Conservation (phyloP, 441 rosid genomes). For the Monsonia emarginata region DNA sequence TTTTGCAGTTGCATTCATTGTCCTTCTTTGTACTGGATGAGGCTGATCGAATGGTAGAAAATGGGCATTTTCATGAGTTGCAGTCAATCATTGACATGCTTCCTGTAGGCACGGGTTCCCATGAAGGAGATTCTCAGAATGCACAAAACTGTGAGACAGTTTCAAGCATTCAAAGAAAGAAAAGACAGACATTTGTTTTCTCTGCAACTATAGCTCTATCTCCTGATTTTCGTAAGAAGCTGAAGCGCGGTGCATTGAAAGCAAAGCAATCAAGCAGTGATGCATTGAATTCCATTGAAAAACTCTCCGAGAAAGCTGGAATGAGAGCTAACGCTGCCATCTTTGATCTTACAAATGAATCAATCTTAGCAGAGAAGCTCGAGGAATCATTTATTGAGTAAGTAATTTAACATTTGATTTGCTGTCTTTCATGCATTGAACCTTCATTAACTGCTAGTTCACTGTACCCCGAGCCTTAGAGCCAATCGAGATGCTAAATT, state of each 20-base stretch:
- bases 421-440: neutral
- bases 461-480: neutral
- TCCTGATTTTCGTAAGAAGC: conserved; percentile 85
- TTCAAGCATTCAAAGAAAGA: conserved; percentile 58
- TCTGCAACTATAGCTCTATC: conserved; percentile 93
- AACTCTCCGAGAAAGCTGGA: conserved; percentile 78
- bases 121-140: conserved; percentile 37
- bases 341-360: conserved; percentile 72
- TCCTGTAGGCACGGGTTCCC: conserved; percentile 41
- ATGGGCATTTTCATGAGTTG: conserved; percentile 86
- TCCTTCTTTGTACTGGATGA: conserved; percentile 97
- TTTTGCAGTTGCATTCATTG: conserved; percentile 70
- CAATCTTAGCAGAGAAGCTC: conserved; percentile 61
- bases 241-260: conserved; percentile 55
- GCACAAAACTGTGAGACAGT: conserved; percentile 43
- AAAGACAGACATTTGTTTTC: conserved; percentile 88
- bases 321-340: conserved; percentile 77
- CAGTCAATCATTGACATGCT: conserved; percentile 93
- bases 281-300: conserved; percentile 71
- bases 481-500: neutral
- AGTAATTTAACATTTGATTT: conserved; percentile 15
- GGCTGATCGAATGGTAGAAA: conserved; percentile 97
- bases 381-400: conserved; percentile 92
- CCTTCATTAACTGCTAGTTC: neutral
- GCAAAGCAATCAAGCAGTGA: conserved; percentile 47